Base-by-base conservation (phyloP, 331 rosid species). In the Malus hybrid region DNA sequence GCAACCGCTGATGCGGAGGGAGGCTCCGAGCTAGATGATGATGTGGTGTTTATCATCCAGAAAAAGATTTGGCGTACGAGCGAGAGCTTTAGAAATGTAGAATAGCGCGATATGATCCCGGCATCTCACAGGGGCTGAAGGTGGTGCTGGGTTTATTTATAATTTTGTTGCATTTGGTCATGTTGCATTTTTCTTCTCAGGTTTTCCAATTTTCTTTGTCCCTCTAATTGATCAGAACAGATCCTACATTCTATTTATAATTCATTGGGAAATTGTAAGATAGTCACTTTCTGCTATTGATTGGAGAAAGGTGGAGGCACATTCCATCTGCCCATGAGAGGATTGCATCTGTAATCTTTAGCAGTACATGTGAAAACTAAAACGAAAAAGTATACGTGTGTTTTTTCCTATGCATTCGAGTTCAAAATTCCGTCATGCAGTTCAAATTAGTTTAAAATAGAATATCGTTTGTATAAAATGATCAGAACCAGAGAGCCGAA, bases 61-160 rank as follows among this genome's bases (percentile, higher is more conserved):
- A 85, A 85, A 81, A 85, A 82, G 81, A 57, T 82, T 46, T 85
- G 86, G 89, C 86, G 80, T 64, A 85, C 89, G 8, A 85, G 89
- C 13, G 89, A 85, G 76, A 85, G 89, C 76, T 53, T 85, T 24
- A 70, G 86, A 72, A 80, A 66, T 36, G 61, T 73, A n/a, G 89
- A 85, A 63, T 85, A 82, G 34, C 64, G 8, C 44, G 18, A 39
- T 68, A 67, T 56, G 68, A 26, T 68, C 39, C 68, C 36, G 67
- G 68, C 61, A 42, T 7, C 42, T 48, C 74, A 24, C 66, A 36
- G 9, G 9, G 65, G 46, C 46, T 7, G 36, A 34, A 48, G 58
- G 63, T 42, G 83, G 16, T 66, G 73, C 36, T 77, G 76, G 81
- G 20, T 72, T 65, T 71, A 76, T 72, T 71, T 71, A 76, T 64